A percentile compares a stretch with the other conserved stretches of the same genome.
These are phyloP conservation scores for Rhizophora mangle DNA, from an alignment of 345 rosid species.

Conservation along the genomic window DNA sequence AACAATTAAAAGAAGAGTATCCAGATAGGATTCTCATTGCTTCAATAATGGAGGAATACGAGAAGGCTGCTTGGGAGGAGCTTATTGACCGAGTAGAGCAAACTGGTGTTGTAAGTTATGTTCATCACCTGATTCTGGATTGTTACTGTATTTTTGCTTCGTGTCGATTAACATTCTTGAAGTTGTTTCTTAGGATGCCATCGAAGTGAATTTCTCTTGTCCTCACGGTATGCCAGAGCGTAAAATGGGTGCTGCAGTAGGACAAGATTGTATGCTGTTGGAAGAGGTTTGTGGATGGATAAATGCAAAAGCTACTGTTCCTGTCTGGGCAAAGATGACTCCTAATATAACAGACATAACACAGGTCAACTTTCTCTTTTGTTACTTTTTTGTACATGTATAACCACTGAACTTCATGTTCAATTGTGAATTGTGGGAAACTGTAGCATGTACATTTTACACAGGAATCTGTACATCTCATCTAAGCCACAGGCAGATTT, in stretches of 20 bases:
- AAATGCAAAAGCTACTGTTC: conserved; percentile 90
- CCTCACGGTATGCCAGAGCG: conserved; percentile 99
- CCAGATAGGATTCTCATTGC: conserved; percentile 94
- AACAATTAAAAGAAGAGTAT: conserved; percentile 71
- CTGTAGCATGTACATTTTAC: not conserved
- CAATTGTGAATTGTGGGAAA: not conserved
- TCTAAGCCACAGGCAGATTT: not conserved
- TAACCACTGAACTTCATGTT: not conserved
- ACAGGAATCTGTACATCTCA: not conserved
- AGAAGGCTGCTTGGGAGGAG: conserved; percentile 91
- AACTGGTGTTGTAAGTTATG: conserved; percentile 78
- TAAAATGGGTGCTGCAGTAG: conserved; percentile 98
- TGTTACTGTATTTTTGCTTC: not conserved
- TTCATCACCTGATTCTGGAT: not conserved
- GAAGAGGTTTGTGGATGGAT: conserved; percentile 96
- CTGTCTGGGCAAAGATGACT: conserved; percentile 99
- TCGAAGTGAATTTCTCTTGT: conserved; percentile 94
- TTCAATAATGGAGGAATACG: conserved; percentile 95
- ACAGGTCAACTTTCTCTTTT: conserved; percentile 43
- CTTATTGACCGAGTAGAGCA: conserved; percentile 94
- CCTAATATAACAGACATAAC: conserved; percentile 96
- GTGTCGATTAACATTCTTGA: not conserved
- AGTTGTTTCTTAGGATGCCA: conserved; percentile 60
- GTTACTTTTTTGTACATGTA: not conserved
- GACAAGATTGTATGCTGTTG: conserved; percentile 78